Conservation (phyloP, 2,329 filamentous ascomycete species). For the Colletotrichum gigasporum region DNA sequence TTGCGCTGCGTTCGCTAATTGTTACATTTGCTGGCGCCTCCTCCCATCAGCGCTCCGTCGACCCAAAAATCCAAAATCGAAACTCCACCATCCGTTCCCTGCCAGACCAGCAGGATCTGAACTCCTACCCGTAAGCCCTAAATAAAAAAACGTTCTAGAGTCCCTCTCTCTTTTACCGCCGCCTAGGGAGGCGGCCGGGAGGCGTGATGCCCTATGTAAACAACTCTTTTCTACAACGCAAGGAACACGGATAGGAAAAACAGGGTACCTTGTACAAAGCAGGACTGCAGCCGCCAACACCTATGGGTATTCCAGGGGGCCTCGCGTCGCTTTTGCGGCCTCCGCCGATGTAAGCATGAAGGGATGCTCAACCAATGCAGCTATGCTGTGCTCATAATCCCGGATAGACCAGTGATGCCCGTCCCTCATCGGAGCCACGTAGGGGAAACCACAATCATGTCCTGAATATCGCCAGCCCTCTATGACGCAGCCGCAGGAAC, state of each 20-base stretch:
- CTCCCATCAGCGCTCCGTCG: not conserved
- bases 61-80: conserved; percentile 3
- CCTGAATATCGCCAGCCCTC: not conserved
- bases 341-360: not conserved
- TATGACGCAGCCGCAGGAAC: conserved; percentile 1
- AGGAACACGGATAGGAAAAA: conserved; percentile 15
- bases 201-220: conserved; percentile 11
- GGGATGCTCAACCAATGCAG: too few species aligned
- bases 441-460: too few species aligned
- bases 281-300: not conserved
- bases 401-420: not conserved
- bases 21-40: not conserved
- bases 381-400: too few species aligned
- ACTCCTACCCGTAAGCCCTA: conserved; percentile 17
- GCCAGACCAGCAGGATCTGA: conserved; percentile 19
- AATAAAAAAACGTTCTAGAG: conserved; percentile 2
- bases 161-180: conserved; percentile 1
- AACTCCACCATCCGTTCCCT: conserved; percentile 21
- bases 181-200: not conserved
- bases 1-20: not conserved
- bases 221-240: conserved; percentile 23
- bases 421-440: too few species aligned
- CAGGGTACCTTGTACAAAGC: conserved; percentile 6
- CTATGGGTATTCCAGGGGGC: too few species aligned
- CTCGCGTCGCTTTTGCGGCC: too few species aligned